Evolutionary conservation across 78 protist genomes (phyloP).

Genomic region (Diacronema lutheri): DNA sequence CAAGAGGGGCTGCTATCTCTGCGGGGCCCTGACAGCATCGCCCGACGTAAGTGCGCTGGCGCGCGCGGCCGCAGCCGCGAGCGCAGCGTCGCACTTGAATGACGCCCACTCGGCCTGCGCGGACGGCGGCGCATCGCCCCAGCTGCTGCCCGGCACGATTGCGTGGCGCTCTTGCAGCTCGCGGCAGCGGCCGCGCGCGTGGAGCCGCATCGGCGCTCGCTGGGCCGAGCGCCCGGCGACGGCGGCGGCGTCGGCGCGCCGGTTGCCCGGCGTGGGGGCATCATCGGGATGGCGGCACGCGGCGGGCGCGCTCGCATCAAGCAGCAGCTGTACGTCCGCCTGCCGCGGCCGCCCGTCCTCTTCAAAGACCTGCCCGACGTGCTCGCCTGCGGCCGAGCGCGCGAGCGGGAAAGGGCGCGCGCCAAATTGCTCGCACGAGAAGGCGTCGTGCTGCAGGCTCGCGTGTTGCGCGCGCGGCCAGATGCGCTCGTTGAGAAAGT

Average conservation of each 20-base stretch:
- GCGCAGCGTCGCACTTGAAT: too few relatives aligned
- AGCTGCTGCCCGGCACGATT: too few relatives aligned
- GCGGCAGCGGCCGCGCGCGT: too few relatives aligned
- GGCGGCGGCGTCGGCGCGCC: background rate
- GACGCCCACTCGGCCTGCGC: too few relatives aligned
- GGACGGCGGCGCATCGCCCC: too few relatives aligned
- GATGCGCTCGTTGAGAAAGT: background rate
- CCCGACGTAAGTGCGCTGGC: too few relatives aligned
- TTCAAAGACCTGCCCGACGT: slow-evolving; percentile 4
- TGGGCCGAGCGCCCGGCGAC: too few relatives aligned
- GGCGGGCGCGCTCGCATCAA: background rate
- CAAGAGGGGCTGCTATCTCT: too few relatives aligned
- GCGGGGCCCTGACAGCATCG: too few relatives aligned
- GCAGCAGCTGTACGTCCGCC: background rate
- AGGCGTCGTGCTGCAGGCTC: slow-evolving; percentile 26
- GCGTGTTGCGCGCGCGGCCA: background rate
- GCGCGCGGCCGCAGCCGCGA: too few relatives aligned
- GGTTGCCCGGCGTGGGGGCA: slow-evolving; percentile 35
- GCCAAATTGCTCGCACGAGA: slow-evolving; percentile 19
- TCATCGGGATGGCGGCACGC: slow-evolving; percentile 49
- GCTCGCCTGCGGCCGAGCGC: background rate
- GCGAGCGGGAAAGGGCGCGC: background rate
- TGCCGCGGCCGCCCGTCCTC: background rate
- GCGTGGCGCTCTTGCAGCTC: too few relatives aligned
- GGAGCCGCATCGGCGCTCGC: too few relatives aligned